Conservation (phyloP, 495 filamentous ascomycete species). For the Tuber indicum region DNA sequence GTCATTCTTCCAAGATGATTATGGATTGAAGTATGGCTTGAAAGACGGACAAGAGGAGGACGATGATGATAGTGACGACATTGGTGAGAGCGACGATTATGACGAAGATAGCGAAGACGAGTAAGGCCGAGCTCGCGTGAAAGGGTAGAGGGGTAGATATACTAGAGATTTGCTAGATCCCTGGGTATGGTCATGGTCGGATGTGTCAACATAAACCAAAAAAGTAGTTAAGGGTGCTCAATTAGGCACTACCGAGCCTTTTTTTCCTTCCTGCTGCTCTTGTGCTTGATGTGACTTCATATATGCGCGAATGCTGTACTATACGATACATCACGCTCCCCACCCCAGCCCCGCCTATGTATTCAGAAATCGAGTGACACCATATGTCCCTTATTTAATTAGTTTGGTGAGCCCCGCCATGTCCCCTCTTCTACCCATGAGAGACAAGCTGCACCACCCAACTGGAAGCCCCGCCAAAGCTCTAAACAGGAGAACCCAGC, state of each 20-base stretch:
- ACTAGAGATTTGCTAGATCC: not conserved
- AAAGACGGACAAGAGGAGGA: conserved; percentile 62
- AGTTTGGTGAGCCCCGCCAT: not conserved
- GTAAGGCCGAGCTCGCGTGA: not conserved
- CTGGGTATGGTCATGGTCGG: not conserved
- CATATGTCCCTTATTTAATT: not conserved
- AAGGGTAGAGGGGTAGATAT: not conserved
- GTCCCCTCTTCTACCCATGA: not conserved
- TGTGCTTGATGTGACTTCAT: not conserved
- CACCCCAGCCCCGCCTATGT: not conserved
- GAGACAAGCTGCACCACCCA: not conserved
- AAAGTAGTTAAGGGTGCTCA: not conserved
- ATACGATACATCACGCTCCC: not conserved
- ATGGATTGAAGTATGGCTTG: conserved; percentile 68
- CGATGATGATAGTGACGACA: conserved; percentile 50
- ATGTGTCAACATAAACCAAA: not conserved
- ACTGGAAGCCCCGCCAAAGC: not conserved
- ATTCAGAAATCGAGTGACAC: not conserved
- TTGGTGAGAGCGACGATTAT: conserved; percentile 45
- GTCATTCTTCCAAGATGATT: conserved; percentile 80
- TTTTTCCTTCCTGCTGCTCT: not conserved
- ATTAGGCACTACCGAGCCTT: not conserved
- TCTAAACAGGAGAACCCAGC: not conserved
- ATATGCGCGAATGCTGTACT: not conserved
- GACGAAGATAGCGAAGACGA: conserved; percentile 25